Base-by-base conservation (phyloP, 1,284 basidiomycete species). In the Vanrija sp. region DNA sequence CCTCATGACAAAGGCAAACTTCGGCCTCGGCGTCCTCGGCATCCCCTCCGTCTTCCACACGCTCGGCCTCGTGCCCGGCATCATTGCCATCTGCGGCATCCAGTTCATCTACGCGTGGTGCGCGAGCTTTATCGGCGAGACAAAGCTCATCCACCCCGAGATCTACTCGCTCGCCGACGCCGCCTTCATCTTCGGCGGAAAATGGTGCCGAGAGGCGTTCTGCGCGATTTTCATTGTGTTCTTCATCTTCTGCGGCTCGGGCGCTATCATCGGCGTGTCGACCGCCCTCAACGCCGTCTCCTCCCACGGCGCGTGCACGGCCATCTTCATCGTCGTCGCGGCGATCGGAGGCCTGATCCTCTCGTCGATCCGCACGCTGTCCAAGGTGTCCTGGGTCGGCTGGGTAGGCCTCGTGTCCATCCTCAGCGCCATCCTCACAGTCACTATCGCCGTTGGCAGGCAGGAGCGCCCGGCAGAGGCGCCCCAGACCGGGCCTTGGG, bases 381-480 rank as follows among this genome's bases (percentile, higher is more conserved):
- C 63, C 24, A 58, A 61, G 38, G 61, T 75, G 27, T 63, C 67
- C 1, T 69, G 63, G 58, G 49, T 75, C 43, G 67, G 65, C 15
- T 73, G 71, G 69, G 56, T 66, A 24, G 73, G 71, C n/a, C 57
- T 72, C 44, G 45, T 56, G 24, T 62, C 61, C 24, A 62, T 60
- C 51, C 47, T 68, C 6, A 39, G 45, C 3, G 55, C 66, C 12
- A 62, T 71, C 47, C 45, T 75, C 43, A 65, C 63, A 31, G 55
- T 73, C 19, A 68, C 68, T 19, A 59, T 75, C 51, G 67, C 73
- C 4, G 71, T 73, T 20, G 70, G 66, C 10, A 57, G 69, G 2
- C 60, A 65, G 42, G 68, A 69, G 49, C 61, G 75, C 45, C 73
- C 75, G 1, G 62, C 69, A 3, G 61, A 62, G 16, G 72, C 72